These are phyloP conservation scores for Senna siamea DNA, from an alignment of 306 rosid species.

Conservation along the genomic window DNA sequence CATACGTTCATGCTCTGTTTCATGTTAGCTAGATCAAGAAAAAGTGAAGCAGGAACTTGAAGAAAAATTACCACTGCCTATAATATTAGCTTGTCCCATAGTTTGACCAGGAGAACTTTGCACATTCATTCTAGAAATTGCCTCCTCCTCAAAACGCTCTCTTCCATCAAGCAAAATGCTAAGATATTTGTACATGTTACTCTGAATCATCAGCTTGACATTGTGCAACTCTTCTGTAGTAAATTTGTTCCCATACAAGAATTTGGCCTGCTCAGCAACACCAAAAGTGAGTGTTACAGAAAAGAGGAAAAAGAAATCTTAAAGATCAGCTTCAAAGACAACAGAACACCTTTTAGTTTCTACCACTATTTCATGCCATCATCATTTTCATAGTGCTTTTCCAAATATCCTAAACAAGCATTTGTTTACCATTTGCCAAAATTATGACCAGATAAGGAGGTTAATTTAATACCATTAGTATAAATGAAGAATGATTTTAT, in stretches of 20 bases:
- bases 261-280: slow-evolving; percentile 74
- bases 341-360: neutral
- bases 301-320: neutral
- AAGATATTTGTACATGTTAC: slow-evolving; percentile 94
- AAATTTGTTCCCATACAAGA: slow-evolving; percentile 83
- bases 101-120: slow-evolving; percentile 50
- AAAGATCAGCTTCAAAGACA: slow-evolving; percentile 14
- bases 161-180: slow-evolving; percentile 96
- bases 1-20: slow-evolving; percentile 5
- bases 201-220: slow-evolving; percentile 91
- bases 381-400: neutral
- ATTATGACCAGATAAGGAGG: neutral
- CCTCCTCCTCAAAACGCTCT: slow-evolving; percentile 97
- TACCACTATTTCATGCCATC: slow-evolving; percentile 11
- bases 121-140: slow-evolving; percentile 54
- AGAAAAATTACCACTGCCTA: slow-evolving; percentile 12
- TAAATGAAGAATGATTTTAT: neutral
- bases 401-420: slow-evolving; percentile 2
- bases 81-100: slow-evolving; percentile 58
- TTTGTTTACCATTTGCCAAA: slow-evolving; percentile 6
- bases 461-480: slow-evolving; percentile 19
- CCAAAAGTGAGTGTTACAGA: slow-evolving; percentile 35
- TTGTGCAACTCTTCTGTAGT: slow-evolving; percentile 75
- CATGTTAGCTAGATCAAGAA: neutral
- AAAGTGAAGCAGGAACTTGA: slow-evolving; percentile 3